Conservation (phyloP, 139 green algal genomes). For the Chara braunii region DNA sequence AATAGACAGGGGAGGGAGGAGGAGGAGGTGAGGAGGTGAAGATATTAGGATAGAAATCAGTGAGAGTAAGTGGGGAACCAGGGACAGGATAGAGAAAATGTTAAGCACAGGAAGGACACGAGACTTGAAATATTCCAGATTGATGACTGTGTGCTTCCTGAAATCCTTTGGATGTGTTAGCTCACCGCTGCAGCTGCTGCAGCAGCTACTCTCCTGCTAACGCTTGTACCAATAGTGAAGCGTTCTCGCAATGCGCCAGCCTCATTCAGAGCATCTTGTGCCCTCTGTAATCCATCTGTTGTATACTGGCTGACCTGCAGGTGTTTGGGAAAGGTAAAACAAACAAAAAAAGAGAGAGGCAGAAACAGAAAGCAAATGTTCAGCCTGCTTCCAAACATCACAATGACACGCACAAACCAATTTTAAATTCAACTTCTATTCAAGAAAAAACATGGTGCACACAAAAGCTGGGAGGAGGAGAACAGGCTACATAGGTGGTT, state of each 20-base stretch:
- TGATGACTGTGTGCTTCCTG: too few species aligned
- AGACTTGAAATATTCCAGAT: too few species aligned
- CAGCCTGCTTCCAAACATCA: too few species aligned
- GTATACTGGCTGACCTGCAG: slow-evolving; percentile 18
- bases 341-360: too few species aligned
- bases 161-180: too few species aligned
- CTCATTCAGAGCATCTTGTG: slow-evolving; percentile 11
- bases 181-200: slow-evolving; percentile 23
- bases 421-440: too few species aligned
- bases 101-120: too few species aligned
- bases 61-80: background rate
- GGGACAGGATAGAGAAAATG: background rate
- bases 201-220: slow-evolving; percentile 18
- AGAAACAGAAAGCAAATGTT: too few species aligned
- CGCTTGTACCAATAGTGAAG: slow-evolving; percentile 32
- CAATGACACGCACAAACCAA: too few species aligned
- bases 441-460: too few species aligned
- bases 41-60: background rate
- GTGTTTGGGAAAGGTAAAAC: background rate
- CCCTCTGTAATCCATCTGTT: background rate
- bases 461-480: too few species aligned
- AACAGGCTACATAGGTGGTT: too few species aligned
- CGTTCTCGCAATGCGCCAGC: slow-evolving; percentile 14
- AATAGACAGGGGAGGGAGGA: background rate
- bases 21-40: background rate